Evolutionary conservation across 257 asterid species (phyloP), one percentile per base, ranked within the genome.

Genomic region (Solanum medicagineum): DNA sequence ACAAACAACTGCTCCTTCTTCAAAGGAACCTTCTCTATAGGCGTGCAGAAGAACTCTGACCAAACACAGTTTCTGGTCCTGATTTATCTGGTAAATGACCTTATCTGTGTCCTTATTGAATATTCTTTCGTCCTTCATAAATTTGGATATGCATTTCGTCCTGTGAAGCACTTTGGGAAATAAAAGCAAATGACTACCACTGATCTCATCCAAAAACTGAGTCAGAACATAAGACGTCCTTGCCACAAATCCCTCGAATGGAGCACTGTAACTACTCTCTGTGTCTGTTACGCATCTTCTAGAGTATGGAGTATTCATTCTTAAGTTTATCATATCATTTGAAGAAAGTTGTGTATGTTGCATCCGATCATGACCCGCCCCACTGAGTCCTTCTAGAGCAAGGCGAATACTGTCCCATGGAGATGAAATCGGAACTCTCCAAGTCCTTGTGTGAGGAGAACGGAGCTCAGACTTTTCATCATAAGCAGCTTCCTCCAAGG

Each of bases 1-100:
- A 90, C 96, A 95, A 56, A 95, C 89, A 81, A 92, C 92, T n/a
- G 98, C 97, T 85, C 98, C 98, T 84, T 95, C 92, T 89, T 93
- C 96, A 66, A 94, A 96, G 83, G 90, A 92, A 84, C 99, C 98
- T 87, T 91, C 97, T 63, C 86, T 93, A 85, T 83, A 89, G 83
- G 97, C 96, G 65, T 59, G 92, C 81, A 96, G 77, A 86, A 85
- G 89, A 84, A 94, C 94, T 82, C 98, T 90, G 17, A 95, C 87
- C 77, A 90, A 93, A 86, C 92, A 92, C 81, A 44, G 84, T 80
- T 84, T 87, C 86, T 89, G 88, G 54, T 86, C 70, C 86, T 70
- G 81, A 81, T 88, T 80, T n/a, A 75, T 84, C 51, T 85, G 91
- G 19, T 87, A 87, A 87, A 84, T 17, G 63, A 71, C 73, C 22